phyloP scores from a whole-genome alignment of 352 stramenopile species.

The Globisporangium orthogonon region DNA sequence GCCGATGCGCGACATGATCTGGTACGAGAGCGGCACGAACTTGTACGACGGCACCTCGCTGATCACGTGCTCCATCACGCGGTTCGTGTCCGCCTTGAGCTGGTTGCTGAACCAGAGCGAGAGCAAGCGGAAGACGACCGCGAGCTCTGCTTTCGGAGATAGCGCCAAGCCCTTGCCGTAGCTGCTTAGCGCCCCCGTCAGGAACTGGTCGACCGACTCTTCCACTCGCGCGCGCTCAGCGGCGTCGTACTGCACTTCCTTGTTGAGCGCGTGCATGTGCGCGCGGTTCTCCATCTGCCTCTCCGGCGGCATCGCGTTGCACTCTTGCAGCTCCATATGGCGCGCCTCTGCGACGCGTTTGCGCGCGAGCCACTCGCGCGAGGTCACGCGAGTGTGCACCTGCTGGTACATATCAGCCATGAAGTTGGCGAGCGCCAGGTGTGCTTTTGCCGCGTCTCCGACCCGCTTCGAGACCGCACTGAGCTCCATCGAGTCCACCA shows the following conservation, averaged over 20 bases:
- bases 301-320: slow-evolving; percentile 45
- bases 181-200: slow-evolving; percentile 84
- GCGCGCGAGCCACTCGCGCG: slow-evolving; percentile 84
- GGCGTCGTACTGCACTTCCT: slow-evolving; percentile 86
- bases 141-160: slow-evolving; percentile 69
- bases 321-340: slow-evolving; percentile 50
- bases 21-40: slow-evolving; percentile 95
- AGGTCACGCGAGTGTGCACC: slow-evolving; percentile 78
- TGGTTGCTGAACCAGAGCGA: slow-evolving; percentile 94
- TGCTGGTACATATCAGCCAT: slow-evolving; percentile 91
- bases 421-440: slow-evolving; percentile 87
- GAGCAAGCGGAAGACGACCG: slow-evolving; percentile 90
- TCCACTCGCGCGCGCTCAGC: slow-evolving; percentile 85
- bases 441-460: slow-evolving; percentile 59
- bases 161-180: slow-evolving; percentile 66
- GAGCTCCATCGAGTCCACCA: slow-evolving; percentile 43
- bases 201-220: slow-evolving; percentile 78
- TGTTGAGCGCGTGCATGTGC: slow-evolving; percentile 67
- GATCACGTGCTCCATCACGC: slow-evolving; percentile 80
- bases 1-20: slow-evolving; percentile 96
- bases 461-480: slow-evolving; percentile 28
- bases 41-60: slow-evolving; percentile 91
- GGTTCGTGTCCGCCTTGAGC: slow-evolving; percentile 61
- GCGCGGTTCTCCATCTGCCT: slow-evolving; percentile 62
- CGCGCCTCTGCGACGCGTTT: slow-evolving; percentile 72